Evolutionary conservation across 2,329 filamentous ascomycete species (phyloP).

Genomic region (Mycocentrospora acerina): DNA sequence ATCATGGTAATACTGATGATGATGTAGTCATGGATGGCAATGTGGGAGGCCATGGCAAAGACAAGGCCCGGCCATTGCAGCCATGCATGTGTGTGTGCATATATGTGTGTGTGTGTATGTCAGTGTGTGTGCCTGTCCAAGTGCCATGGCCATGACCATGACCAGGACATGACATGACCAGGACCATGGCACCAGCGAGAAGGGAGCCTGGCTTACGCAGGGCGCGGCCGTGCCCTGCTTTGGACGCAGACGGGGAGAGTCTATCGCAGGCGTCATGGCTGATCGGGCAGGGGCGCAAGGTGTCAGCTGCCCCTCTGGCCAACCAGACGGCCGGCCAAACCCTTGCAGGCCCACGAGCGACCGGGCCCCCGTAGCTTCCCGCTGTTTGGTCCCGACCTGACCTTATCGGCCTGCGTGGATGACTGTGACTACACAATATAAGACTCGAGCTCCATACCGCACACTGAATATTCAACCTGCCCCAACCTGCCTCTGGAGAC

Average conservation of each 20-base stretch:
- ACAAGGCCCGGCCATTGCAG: neutral
- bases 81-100: neutral
- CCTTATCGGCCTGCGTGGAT: no score
- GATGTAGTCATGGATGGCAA: no score
- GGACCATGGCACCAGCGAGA: no score
- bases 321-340: conserved; percentile 12
- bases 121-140: no score
- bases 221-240: conserved; percentile 15
- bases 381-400: conserved; percentile 10
- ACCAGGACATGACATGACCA: no score
- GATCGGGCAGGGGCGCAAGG: conserved; percentile 1
- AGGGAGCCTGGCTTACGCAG: conserved; percentile 3
- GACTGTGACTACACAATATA: no score
- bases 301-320: conserved; percentile 15
- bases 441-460: no score
- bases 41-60: no score
- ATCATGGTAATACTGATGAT: no score
- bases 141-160: no score
- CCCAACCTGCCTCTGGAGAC: neutral
- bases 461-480: neutral
- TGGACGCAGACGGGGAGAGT: neutral
- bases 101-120: neutral
- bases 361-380: no score
- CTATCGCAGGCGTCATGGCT: neutral
- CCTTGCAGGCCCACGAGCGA: conserved; percentile 6